phyloP scores from a whole-genome alignment of 129 eudicot genomes.

The Calendula officinalis region DNA sequence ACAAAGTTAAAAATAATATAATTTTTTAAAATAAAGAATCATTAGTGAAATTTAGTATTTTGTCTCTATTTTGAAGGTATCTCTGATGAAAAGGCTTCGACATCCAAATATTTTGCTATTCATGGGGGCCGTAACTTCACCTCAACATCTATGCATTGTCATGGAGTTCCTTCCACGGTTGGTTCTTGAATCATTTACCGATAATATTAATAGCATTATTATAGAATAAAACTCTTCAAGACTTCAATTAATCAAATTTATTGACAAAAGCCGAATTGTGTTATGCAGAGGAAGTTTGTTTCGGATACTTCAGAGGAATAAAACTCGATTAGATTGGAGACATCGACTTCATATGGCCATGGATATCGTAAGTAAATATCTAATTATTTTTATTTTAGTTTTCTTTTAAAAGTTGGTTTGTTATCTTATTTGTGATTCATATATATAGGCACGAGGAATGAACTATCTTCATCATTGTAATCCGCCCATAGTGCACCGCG shows the following conservation, averaged over 20 bases:
- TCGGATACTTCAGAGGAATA: constrained; percentile 48
- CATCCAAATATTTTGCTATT: constrained; percentile 84
- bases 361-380: constrained; percentile 54
- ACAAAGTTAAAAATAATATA: too few species aligned
- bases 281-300: constrained; percentile 70
- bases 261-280: not conserved
- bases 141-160: constrained; percentile 78
- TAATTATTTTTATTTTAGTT: not conserved
- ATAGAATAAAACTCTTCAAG: not conserved
- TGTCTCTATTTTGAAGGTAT: constrained; percentile 46
- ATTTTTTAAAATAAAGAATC: too few species aligned
- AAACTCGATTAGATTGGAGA: constrained; percentile 59
- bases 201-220: too few species aligned
- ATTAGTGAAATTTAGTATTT: not conserved
- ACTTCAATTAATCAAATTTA: not conserved
- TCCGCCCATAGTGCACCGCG: constrained; percentile 85
- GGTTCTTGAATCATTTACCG: constrained; percentile 25
- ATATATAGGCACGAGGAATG: not conserved
- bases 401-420: not conserved
- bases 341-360: constrained; percentile 72
- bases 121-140: constrained; percentile 89
- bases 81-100: constrained; percentile 76
- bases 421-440: not conserved
- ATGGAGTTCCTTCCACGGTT: constrained; percentile 90
- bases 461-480: constrained; percentile 71